Conservation (phyloP, 306 rosid genomes). For the Biancaea sappan region DNA sequence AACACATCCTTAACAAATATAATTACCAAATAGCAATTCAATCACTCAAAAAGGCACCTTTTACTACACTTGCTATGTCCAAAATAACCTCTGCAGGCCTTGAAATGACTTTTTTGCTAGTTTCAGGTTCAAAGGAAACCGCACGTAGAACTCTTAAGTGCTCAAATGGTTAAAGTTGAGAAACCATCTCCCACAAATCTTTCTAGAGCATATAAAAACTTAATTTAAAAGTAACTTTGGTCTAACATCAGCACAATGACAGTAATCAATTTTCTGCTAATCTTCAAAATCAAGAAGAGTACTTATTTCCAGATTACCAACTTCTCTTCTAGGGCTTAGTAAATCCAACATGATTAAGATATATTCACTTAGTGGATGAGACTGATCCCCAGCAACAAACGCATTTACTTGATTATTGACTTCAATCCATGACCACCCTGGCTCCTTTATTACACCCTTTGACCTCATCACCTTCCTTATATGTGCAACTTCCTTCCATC, state of each 20-base stretch:
- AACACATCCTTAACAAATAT: conserved; percentile 50
- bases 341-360: conserved; percentile 56
- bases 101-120: conserved; percentile 62
- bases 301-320: conserved; percentile 36
- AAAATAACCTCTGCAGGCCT: conserved; percentile 55
- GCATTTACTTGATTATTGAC: conserved; percentile 52
- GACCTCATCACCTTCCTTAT: conserved; percentile 71
- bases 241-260: conserved; percentile 14
- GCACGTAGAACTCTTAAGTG: conserved; percentile 43
- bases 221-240: neutral
- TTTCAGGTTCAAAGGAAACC: conserved; percentile 54
- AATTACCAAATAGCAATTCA: neutral
- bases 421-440: conserved; percentile 84
- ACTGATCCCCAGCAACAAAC: conserved; percentile 67
- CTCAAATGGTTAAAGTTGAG: neutral
- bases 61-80: conserved; percentile 55
- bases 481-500: conserved; percentile 70
- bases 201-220: conserved; percentile 14
- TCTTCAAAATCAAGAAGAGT: conserved; percentile 43
- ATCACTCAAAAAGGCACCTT: conserved; percentile 39
- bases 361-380: conserved; percentile 59
- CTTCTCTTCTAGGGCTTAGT: conserved; percentile 44
- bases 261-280: conserved; percentile 30
- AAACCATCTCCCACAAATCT: conserved; percentile 1
- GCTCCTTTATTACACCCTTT: conserved; percentile 79